These are phyloP conservation scores for Turnera subulata DNA, from an alignment of 345 rosid genomes.

Conservation along the genomic window DNA sequence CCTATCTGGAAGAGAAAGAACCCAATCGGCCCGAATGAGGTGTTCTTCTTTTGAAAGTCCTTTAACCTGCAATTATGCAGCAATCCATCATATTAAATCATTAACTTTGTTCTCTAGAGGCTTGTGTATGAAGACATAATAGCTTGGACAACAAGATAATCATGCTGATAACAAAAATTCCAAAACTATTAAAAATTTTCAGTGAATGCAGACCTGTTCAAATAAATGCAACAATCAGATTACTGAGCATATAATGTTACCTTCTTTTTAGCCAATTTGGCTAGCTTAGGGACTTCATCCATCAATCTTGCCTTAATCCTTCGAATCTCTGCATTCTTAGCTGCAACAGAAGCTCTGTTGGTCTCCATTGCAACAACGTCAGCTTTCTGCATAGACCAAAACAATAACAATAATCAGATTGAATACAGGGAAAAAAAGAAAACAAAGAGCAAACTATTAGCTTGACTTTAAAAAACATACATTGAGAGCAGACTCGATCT, in stretches of 20 bases:
- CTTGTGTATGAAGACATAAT: too few species aligned
- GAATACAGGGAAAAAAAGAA: background rate
- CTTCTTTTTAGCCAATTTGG: background rate
- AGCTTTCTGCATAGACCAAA: background rate
- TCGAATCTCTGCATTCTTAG: slow-evolving; percentile 1
- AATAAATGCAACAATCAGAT: too few species aligned
- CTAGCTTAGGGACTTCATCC: background rate
- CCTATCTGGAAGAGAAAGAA: slow-evolving; percentile 57
- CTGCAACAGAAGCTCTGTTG: background rate
- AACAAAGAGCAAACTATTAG: slow-evolving; percentile 5
- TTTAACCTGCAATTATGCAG: slow-evolving; percentile 42
- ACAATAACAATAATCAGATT: too few species aligned
- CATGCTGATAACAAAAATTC: too few species aligned
- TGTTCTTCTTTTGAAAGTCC: slow-evolving; percentile 65
- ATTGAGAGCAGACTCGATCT: slow-evolving; percentile 41
- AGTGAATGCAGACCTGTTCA: too few species aligned
- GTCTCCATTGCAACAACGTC: background rate
- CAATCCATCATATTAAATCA: background rate
- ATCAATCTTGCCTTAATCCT: background rate
- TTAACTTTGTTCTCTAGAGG: too few species aligned
- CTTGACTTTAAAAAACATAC: too few species aligned
- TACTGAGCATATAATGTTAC: background rate
- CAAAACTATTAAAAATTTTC: too few species aligned
- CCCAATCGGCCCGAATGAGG: slow-evolving; percentile 51
- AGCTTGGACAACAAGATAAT: too few species aligned